These are phyloP conservation scores for Apophysomyces ossiformis DNA, from an alignment of 371 early-diverging fungal species.

Conservation along the genomic window DNA sequence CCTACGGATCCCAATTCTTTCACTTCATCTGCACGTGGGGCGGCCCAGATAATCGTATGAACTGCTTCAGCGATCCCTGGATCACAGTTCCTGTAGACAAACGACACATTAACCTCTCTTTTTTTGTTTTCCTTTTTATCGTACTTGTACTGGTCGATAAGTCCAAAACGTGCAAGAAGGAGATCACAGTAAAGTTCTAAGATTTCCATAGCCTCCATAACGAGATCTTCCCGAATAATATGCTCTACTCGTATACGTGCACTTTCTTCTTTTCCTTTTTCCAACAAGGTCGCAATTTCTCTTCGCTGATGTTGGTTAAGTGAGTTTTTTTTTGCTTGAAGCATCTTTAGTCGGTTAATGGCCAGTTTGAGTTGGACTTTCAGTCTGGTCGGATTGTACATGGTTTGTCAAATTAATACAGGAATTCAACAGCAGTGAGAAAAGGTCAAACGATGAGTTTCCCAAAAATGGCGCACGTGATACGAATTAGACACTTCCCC, in stretches of 20 bases:
- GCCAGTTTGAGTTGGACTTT: conserved; percentile 91
- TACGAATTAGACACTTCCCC: no score
- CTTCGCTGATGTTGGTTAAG: conserved; percentile 74
- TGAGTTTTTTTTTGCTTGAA: conserved; percentile 86
- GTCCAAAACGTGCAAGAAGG: conserved; percentile 84
- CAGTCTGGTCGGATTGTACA: conserved; percentile 67
- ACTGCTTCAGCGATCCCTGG: conserved; percentile 85
- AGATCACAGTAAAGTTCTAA: conserved; percentile 91
- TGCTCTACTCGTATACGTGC: conserved; percentile 91
- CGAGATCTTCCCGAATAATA: conserved; percentile 92
- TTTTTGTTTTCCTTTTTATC: conserved; percentile 1
- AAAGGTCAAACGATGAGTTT: not conserved
- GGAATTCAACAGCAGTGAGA: not conserved
- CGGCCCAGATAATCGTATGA: conserved; percentile 88
- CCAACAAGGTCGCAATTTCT: conserved; percentile 85
- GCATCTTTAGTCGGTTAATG: conserved; percentile 83
- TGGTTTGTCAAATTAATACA: conserved; percentile 11
- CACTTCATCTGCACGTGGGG: conserved; percentile 79
- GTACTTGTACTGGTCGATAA: conserved; percentile 83
- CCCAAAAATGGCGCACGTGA: no score
- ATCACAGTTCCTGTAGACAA: conserved; percentile 69
- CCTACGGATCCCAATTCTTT: conserved; percentile 78
- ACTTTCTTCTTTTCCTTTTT: conserved; percentile 82
- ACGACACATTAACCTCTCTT: not conserved
- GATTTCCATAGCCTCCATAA: conserved; percentile 90